Percentiles rank a stretch among this genome's conserved stretches.
Conservation (phyloP, 2,329 filamentous ascomycete species). For the Claviceps purpurea region DNA sequence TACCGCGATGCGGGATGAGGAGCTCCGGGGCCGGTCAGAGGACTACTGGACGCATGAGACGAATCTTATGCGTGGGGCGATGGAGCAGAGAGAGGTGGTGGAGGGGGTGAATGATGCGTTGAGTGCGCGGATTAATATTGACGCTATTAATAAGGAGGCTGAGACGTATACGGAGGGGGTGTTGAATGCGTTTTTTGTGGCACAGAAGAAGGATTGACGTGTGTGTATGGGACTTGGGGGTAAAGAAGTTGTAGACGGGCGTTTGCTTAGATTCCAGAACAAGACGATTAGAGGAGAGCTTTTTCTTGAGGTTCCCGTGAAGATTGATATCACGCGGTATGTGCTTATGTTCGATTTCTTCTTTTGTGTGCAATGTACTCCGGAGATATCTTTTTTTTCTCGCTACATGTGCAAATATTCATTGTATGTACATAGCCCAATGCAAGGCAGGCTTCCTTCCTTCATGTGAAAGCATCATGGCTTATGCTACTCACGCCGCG, state of each 20-base stretch:
- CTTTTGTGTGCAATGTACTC: too few species aligned
- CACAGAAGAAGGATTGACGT: slow-evolving; percentile 3
- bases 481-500: too few species aligned
- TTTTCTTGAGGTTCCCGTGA: too few species aligned
- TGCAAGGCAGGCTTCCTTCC: too few species aligned
- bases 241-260: background rate
- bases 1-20: slow-evolving; percentile 60
- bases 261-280: background rate
- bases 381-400: too few species aligned
- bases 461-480: too few species aligned
- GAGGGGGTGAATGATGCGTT: slow-evolving; percentile 58
- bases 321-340: too few species aligned
- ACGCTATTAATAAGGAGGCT: slow-evolving; percentile 47
- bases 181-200: slow-evolving; percentile 17
- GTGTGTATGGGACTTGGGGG: too few species aligned
- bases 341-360: too few species aligned
- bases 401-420: too few species aligned
- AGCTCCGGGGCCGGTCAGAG: slow-evolving; percentile 50
- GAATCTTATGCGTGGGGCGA: slow-evolving; percentile 54
- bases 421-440: too few species aligned
- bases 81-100: slow-evolving; percentile 67
- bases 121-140: slow-evolving; percentile 49
- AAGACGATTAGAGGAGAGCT: too few species aligned
- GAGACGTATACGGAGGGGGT: slow-evolving; percentile 42
- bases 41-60: slow-evolving; percentile 75